Evolutionary conservation across 1,284 basidiomycete species (phyloP).

Genomic region (Irpex rosettiformis): DNA sequence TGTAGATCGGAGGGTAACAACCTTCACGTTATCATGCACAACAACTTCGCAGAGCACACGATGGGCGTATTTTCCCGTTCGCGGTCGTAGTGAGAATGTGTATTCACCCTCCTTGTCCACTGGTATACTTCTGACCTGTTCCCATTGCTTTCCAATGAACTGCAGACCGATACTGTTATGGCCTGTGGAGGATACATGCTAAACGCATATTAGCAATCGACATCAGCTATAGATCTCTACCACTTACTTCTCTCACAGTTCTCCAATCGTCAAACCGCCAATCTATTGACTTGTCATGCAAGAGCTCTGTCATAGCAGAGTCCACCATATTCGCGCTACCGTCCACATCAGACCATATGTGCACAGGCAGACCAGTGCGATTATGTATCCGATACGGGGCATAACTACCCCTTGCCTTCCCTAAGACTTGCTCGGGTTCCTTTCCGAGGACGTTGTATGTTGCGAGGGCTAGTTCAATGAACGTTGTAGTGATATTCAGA

Average conservation of each 20-base stretch:
- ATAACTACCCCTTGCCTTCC: slow-evolving; percentile 79
- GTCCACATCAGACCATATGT: slow-evolving; percentile 79
- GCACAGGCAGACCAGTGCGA: slow-evolving; percentile 81
- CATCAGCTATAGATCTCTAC: not conserved
- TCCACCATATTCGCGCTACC: slow-evolving; percentile 46
- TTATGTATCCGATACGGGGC: slow-evolving; percentile 95
- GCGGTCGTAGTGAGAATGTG: slow-evolving; percentile 83
- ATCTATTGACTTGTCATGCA: slow-evolving; percentile 78
- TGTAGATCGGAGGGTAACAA: slow-evolving; percentile 93
- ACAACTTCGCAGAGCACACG: slow-evolving; percentile 90
- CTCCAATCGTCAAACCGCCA: slow-evolving; percentile 99
- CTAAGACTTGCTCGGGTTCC: slow-evolving; percentile 70
- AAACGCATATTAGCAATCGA: not conserved
- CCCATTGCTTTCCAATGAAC: slow-evolving; percentile 89
- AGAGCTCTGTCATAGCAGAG: slow-evolving; percentile 48
- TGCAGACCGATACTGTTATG: slow-evolving; percentile 85
- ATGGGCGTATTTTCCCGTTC: slow-evolving; percentile 71
- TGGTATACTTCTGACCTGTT: slow-evolving; percentile 83
- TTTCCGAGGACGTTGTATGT: slow-evolving; percentile 71
- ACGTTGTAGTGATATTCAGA: slow-evolving; percentile 89
- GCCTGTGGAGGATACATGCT: slow-evolving; percentile 80
- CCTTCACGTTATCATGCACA: slow-evolving; percentile 91
- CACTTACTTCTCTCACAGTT: slow-evolving; percentile 82
- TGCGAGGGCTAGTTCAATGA: slow-evolving; percentile 84
- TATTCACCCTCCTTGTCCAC: slow-evolving; percentile 96